Base-by-base conservation (phyloP, 306 rosid genomes). In the Delonix regia region DNA sequence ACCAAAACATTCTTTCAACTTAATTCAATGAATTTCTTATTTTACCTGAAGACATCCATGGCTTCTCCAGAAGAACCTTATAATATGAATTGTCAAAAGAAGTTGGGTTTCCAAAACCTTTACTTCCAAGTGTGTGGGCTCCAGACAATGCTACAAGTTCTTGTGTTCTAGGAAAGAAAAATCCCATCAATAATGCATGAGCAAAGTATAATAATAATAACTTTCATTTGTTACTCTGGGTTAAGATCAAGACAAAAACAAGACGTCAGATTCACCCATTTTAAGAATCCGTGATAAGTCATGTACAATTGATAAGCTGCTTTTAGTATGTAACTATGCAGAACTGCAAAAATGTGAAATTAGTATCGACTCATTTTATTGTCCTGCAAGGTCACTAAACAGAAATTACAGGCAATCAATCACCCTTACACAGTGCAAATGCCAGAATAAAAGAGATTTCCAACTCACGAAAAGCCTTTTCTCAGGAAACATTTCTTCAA, bases 101-200 rank as follows among this genome's bases (percentile, higher is more conserved):
- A 49, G 76, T 80, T 36, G 99, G 92, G 73, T 83, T 87, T 85
- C 98, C 98, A 71, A 95, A 95, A 77, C 96, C 99, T 89, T 93
- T 95, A 73, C 85, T 89, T 77, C 99, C 99, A 71, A 93, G 76
- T 45, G 99, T 95, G 83, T 95, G 98, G 69, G 98, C 99, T 85
- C 98, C 99, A 44, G 98, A 91, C 44, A 95, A 89, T 74, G 96
- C 99, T 70, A 93, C 97, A 36, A 95, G 94, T 73, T 95, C 97
- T 64, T 85, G 92, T 49, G 96, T 89, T 85, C 99, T 95, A 87
- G 76, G 75, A 80, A 81, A 66, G 74, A 77, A 71, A 80, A 82
- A 63, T 25, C 68, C 62, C 66, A 75, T 61, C 61, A 55, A 30
- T 57, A 74, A 69, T 25, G 39, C 73, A 78, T 25, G 16, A 36